Evolutionary conservation across 2,329 filamentous ascomycete species (phyloP).

Genomic region (Chalaropsis thielavioides): DNA sequence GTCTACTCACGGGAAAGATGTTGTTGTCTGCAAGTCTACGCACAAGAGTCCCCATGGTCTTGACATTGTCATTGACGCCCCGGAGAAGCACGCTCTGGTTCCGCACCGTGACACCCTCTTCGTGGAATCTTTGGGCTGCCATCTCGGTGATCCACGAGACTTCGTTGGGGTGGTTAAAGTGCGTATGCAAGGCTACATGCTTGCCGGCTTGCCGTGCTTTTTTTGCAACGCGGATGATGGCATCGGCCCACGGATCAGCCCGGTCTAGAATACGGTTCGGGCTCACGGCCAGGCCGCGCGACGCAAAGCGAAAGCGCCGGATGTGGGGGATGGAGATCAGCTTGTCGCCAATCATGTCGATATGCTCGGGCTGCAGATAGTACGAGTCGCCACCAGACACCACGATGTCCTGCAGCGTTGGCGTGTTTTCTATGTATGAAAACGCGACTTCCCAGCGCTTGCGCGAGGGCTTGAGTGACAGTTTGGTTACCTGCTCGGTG

Average conservation of each 20-base stretch:
- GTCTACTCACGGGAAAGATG: conserved; percentile 36
- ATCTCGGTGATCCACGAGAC: conserved; percentile 44
- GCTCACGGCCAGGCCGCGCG: conserved; percentile 46
- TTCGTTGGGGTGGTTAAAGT: conserved; percentile 49
- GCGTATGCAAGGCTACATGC: conserved; percentile 47
- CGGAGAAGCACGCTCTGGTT: conserved; percentile 47
- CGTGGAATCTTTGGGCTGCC: conserved; percentile 37
- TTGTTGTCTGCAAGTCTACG: conserved; percentile 40
- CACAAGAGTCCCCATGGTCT: conserved; percentile 40
- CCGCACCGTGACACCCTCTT: conserved; percentile 26
- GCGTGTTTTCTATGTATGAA: conserved; percentile 38
- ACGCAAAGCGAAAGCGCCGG: conserved; percentile 44
- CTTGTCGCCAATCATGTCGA: conserved; percentile 39
- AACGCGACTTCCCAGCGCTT: conserved; percentile 42
- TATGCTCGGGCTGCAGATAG: conserved; percentile 38
- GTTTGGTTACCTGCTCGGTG: conserved; percentile 37
- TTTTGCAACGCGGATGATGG: conserved; percentile 37
- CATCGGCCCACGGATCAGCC: conserved; percentile 38
- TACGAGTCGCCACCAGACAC: conserved; percentile 50
- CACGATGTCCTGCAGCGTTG: conserved; percentile 41
- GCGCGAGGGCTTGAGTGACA: conserved; percentile 27
- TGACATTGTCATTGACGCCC: conserved; percentile 42
- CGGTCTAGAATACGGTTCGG: conserved; percentile 41
- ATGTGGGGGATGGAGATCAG: conserved; percentile 44
- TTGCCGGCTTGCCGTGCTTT: conserved; percentile 40